Evolutionary conservation across 768 basidiomycete genomes (phyloP).

Genomic region (Mycena venus): DNA sequence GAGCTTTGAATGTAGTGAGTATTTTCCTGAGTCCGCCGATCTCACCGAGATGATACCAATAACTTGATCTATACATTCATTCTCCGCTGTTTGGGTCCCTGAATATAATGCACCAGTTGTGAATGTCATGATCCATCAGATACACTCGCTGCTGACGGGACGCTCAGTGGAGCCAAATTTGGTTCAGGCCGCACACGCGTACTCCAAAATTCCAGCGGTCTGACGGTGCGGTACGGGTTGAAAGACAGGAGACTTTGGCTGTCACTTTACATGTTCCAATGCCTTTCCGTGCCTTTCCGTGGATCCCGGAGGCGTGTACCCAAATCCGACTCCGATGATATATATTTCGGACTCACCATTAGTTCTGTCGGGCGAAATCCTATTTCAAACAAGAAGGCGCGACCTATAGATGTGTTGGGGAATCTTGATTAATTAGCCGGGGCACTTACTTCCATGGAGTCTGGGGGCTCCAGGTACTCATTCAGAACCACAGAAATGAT

Average conservation of each 20-base stretch:
- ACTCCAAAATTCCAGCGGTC: neutral
- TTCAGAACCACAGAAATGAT: neutral
- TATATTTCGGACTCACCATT: neutral
- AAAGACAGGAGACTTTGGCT: neutral
- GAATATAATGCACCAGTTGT: too few relatives aligned
- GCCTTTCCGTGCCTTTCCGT: neutral
- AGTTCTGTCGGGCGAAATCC: neutral
- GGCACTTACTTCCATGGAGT: neutral
- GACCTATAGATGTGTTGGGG: neutral
- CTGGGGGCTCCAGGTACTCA: neutral
- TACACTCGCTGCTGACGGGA: neutral
- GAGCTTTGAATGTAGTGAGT: too few relatives aligned
- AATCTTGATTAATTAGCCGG: neutral
- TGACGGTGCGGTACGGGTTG: neutral
- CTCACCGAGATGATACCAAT: too few relatives aligned
- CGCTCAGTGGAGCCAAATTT: neutral
- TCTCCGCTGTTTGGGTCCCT: too few relatives aligned
- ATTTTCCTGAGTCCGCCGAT: too few relatives aligned
- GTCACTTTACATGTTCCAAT: neutral
- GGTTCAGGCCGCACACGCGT: neutral
- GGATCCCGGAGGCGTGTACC: too few relatives aligned
- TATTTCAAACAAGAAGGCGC: neutral
- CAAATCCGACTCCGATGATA: neutral
- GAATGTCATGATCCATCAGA: too few relatives aligned
- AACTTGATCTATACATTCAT: too few relatives aligned